Base-by-base conservation (phyloP, 129 eudicot genomes). In the Flaveria bidentis region DNA sequence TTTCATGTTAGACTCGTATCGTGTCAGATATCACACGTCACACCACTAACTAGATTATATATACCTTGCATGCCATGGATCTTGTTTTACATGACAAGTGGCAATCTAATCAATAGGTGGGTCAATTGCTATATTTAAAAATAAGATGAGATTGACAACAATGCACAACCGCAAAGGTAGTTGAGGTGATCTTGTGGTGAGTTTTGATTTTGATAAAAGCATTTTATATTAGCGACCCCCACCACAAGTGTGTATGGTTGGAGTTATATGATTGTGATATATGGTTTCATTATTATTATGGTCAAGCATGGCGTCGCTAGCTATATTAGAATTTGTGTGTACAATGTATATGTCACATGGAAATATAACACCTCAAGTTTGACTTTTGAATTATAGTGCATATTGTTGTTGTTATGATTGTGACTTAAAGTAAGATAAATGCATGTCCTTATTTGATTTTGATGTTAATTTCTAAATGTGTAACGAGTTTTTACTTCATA, bases 101-200 rank as follows among this genome's bases (percentile, higher is more conserved):
- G 20, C 7, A 17, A 15, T 51, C 20, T 51, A 51, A 51, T 51
- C 57, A 12, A 12, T 12, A 2, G 0, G n/a, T 49, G 53, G 53
- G 53, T 49, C 53, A 14, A 49, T 49, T 49, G n/a, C n/a, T 52
- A 18, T n/a, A 1, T 52, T 52, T 16, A 14, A 16, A 71, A 71
- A 51, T n/a, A 71, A 9, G 74, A 23, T 70, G 64, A 26, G 64
- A 9, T 49, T 15, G 42, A 55, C 49, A 71, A 51, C 23, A 36
- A 72, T 36, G 62, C 18, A 61, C 10, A 46, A 52, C 70, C 62
- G 50, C 30, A 9, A 11, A 58, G 16, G 39, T 41, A 18, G 67
- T 57, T 75, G 63, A 75, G 39, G 6, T 46, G 30, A n/a, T 44
- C 53, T 20, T 42, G 30, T 26, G 39, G 22, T 60, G 57, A 73